phyloP scores from a whole-genome alignment of 2,329 filamentous ascomycete genomes.

The Diplodia scrobiculata region DNA sequence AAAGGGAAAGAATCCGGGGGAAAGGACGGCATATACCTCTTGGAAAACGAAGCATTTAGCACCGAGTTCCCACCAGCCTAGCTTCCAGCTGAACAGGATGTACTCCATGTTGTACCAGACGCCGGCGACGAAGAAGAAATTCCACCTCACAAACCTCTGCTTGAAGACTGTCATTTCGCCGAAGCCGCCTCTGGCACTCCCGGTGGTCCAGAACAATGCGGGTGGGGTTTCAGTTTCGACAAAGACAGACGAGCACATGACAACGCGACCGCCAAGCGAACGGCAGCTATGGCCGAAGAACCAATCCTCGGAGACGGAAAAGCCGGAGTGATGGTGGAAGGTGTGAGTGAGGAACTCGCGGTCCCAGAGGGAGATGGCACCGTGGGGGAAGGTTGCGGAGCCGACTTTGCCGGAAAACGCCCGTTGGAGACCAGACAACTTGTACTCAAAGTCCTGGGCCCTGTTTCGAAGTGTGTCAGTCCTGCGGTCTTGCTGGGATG shows the following conservation, averaged over 20 bases:
- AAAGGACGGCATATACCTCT: neutral
- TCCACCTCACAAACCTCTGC: slow-evolving; percentile 56
- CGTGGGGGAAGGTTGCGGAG: slow-evolving; percentile 55
- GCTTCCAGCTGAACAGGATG: slow-evolving; percentile 52
- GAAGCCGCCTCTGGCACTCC: slow-evolving; percentile 51
- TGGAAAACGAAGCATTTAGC: slow-evolving; percentile 53
- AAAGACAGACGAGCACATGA: slow-evolving; percentile 55
- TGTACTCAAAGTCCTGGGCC: slow-evolving; percentile 58
- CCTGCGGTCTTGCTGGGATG: no score
- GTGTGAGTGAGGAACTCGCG: slow-evolving; percentile 50
- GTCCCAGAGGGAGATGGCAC: slow-evolving; percentile 55
- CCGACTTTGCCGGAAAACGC: slow-evolving; percentile 45
- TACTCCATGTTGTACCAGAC: slow-evolving; percentile 54
- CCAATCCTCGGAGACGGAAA: slow-evolving; percentile 56
- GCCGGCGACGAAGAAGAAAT: slow-evolving; percentile 56
- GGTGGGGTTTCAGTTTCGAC: slow-evolving; percentile 56
- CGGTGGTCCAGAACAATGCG: slow-evolving; percentile 47
- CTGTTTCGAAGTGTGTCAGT: neutral
- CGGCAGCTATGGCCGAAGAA: slow-evolving; percentile 56
- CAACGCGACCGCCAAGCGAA: slow-evolving; percentile 50
- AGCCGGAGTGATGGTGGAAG: slow-evolving; percentile 55
- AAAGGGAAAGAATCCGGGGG: no score
- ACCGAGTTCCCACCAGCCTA: slow-evolving; percentile 55
- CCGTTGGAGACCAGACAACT: slow-evolving; percentile 42
- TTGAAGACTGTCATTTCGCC: slow-evolving; percentile 58